Evolutionary conservation across 805 yeast genomes (phyloP).

Genomic region (Wilhelminamyces savonicus): DNA sequence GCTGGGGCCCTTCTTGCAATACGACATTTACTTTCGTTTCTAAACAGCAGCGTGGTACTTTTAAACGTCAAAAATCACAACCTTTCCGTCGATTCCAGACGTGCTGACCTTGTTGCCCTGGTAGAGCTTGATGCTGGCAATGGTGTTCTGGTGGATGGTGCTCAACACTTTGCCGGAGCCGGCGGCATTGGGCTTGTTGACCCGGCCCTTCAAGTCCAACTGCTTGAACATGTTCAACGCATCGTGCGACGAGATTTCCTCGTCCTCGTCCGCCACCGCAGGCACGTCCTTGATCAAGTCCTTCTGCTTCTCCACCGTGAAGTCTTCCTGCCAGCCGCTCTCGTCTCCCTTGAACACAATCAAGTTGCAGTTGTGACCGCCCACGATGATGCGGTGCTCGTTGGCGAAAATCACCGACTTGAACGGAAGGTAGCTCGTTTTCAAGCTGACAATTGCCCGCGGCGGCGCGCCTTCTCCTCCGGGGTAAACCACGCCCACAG

Average conservation of each 20-base stretch:
- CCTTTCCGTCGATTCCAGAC: constrained; percentile 87
- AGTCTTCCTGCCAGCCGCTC: constrained; percentile 55
- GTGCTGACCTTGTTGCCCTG: constrained; percentile 45
- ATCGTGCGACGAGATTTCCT: constrained; percentile 60
- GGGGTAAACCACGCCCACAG: constrained; percentile 77
- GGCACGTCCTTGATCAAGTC: constrained; percentile 42
- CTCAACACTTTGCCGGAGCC: constrained; percentile 40
- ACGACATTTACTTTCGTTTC: too few species aligned
- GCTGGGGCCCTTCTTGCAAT: too few species aligned
- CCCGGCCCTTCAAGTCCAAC: constrained; percentile 88
- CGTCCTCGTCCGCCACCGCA: constrained; percentile 38
- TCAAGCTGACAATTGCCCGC: constrained; percentile 47
- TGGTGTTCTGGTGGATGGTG: constrained; percentile 89
- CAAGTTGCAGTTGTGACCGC: constrained; percentile 91
- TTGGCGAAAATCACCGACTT: constrained; percentile 64
- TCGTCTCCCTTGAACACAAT: constrained; percentile 72
- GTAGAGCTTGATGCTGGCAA: constrained; percentile 55
- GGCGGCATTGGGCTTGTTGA: constrained; percentile 29
- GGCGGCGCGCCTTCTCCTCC: constrained; percentile 62
- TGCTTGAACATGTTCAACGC: constrained; percentile 93
- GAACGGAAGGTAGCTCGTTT: constrained; percentile 75
- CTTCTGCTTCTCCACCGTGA: constrained; percentile 47
- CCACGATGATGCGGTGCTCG: constrained; percentile 68
- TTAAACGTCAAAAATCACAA: constrained; percentile 57
- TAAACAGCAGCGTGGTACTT: too few species aligned